Base-by-base conservation (phyloP, 139 green algal species). In the Axilococcus clingmanii region DNA sequence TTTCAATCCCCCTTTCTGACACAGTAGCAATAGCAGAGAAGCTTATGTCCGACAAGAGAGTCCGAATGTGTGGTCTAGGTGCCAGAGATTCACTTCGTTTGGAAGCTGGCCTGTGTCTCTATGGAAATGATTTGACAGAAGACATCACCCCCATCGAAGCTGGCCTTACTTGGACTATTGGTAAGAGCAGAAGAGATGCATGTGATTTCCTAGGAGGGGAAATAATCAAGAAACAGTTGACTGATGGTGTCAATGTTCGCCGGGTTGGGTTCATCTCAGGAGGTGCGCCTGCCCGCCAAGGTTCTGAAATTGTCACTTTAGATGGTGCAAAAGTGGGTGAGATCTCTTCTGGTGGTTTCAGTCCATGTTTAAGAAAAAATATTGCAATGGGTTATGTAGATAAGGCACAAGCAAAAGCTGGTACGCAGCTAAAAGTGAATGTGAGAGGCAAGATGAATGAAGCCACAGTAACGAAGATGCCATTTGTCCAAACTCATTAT, bases 321-420 rank as follows among this genome's bases (percentile, higher is more conserved):
- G 83, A 92, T n/a, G 90, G 87, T 24, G 50, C 81, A 42, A 57
- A 77, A 57, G 69, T 79, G 12, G 41, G 93, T 15, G 82, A 95
- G 65, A 69, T 99, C 9, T 95, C 90, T 33, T 87, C 68, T 36
- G 93, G 93, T 27, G 90, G 81, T 1, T 95, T 95, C 76, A 89
- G 71, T 59, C 93, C 93, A 32, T 86, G 72, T 70, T 63, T 99
- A 24, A 93, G 94, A 66, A 94, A 96, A 72, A 97, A 97, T 77
- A 87, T 99, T 38, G 83, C 84, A 19, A 99, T 99, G 93, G 93
- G 92, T 0, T 99, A 99, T 50, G 83, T 99, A 16, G 61, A 88
- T 22, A 96, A 92, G 72, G 71, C 65, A 3, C 61, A 75, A 30
- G 80, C 75, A 69, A 99, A 99, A 77, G 78, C 81, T 0, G 92